phyloP scores from a whole-genome alignment of 345 rosid genomes.

The Hibiscus mutabilis region DNA sequence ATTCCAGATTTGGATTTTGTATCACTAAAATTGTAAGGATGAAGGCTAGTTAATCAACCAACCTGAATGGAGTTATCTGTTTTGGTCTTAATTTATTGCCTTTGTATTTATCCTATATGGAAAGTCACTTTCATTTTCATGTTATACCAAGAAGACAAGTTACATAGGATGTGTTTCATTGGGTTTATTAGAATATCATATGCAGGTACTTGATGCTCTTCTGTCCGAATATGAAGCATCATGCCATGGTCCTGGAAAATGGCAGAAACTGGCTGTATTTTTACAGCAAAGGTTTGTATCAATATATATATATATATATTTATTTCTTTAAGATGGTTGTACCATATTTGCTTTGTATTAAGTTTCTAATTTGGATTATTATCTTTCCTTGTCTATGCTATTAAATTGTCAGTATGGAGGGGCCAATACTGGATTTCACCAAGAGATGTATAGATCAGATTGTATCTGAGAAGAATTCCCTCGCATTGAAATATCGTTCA shows the following conservation, averaged over 20 bases:
- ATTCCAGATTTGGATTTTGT: neutral
- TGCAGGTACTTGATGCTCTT: slow-evolving; percentile 80
- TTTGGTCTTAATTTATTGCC: neutral
- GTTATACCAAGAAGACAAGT: neutral
- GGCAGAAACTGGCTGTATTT: slow-evolving; percentile 83
- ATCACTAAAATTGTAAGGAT: neutral
- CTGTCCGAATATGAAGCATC: slow-evolving; percentile 67
- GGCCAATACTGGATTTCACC: slow-evolving; percentile 75
- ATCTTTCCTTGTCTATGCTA: neutral
- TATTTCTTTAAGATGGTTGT: neutral
- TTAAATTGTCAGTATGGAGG: slow-evolving; percentile 63
- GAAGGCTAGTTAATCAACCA: neutral
- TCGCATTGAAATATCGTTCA: slow-evolving; percentile 66
- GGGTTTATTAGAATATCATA: slow-evolving; percentile 6
- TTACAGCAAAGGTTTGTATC: slow-evolving; percentile 70
- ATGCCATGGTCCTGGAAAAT: slow-evolving; percentile 83
- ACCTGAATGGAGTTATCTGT: neutral
- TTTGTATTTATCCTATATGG: neutral
- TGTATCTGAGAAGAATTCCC: slow-evolving; percentile 79
- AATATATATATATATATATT: neutral
- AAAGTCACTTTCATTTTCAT: neutral
- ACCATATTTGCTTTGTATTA: neutral
- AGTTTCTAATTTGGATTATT: neutral
- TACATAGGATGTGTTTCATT: neutral
- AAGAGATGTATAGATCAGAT: slow-evolving; percentile 72